A percentile compares a stretch with the other conserved stretches of the same genome.
These are phyloP conservation scores for Pythium oligandrum DNA, from an alignment of 352 stramenopile species.

Conservation along the genomic window DNA sequence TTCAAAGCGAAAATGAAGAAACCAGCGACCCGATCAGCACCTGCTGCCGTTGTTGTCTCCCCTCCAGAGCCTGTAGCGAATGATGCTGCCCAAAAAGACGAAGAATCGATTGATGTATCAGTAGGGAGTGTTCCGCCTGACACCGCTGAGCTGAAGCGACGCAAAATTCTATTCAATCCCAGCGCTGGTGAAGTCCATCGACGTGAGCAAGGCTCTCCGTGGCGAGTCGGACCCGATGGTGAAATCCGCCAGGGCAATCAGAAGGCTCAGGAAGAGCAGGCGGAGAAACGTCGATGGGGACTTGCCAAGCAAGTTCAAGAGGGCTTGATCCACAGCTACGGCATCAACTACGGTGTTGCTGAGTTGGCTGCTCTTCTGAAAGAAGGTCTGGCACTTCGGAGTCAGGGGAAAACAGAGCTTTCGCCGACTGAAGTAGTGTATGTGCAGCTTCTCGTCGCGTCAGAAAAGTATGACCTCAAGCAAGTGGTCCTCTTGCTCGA, in stretches of 20 bases:
- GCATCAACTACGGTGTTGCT: slow-evolving; percentile 65
- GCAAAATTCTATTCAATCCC: slow-evolving; percentile 58
- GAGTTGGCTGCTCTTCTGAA: slow-evolving; percentile 63
- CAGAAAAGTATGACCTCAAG: slow-evolving; percentile 78
- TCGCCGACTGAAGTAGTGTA: slow-evolving; percentile 43
- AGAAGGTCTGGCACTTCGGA: slow-evolving; percentile 41
- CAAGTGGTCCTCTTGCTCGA: slow-evolving; percentile 57
- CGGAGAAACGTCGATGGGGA: slow-evolving; percentile 64
- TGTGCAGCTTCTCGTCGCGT: slow-evolving; percentile 55
- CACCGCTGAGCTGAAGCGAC: background rate
- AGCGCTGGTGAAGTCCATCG: slow-evolving; percentile 54
- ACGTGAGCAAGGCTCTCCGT: slow-evolving; percentile 46
- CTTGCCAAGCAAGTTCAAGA: slow-evolving; percentile 74
- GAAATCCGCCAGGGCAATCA: slow-evolving; percentile 36
- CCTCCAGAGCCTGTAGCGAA: too few species aligned
- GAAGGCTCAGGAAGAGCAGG: slow-evolving; percentile 48
- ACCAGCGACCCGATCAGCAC: too few species aligned
- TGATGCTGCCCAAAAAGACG: too few species aligned
- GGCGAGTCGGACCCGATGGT: slow-evolving; percentile 37
- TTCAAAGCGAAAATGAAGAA: too few species aligned
- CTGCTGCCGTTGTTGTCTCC: too few species aligned
- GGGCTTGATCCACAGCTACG: slow-evolving; percentile 59
- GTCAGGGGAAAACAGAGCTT: slow-evolving; percentile 20
- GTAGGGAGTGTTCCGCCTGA: too few species aligned
- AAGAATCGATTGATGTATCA: too few species aligned